Evolutionary conservation across 2,329 filamentous ascomycete genomes (phyloP), one percentile per base, ranked within the genome.

Genomic region (Chrysoporthe austroafricana): DNA sequence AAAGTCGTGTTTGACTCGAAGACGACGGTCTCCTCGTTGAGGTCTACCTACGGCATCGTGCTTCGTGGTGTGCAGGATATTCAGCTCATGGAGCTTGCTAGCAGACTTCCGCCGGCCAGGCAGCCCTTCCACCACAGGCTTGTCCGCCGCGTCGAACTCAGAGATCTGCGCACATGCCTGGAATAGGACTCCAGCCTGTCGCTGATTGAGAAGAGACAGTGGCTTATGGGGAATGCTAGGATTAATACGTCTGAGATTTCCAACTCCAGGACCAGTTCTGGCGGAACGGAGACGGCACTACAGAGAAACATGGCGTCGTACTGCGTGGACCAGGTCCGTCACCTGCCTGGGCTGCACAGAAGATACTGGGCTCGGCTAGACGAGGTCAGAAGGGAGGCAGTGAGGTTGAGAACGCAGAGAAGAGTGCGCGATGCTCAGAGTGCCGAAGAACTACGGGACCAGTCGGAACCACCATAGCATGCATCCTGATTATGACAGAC

Each of bases 151-250:
- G 21, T 13, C 36, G 26, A 36, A 6, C 46, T 34, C 32, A 54
- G 64, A 14, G n/a, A 26, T 18, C 57, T 66, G 9, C 64, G 64
- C 16, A 13, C 32, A 8, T 66, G 64, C 48, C 21, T 62, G n/a
- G 63, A 66, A 56, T 66, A 66, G 64, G 64, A 66, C 46, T 66
- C 64, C 6, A 39, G 48, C 36, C 64, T 66, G 36, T 54, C 42
- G 39, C 16, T 66, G 57, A 18, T 54, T 9, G 14, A 66, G 64
- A 66, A 66, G 46, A 36, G 64, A 21, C 46, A 44, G 57, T 60
- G 46, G 64, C 7, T 61, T 16, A 44, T 34, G 26, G 48, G 11
- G 8, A 42, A 66, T n/a, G 64, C 34, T 3, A 36, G 36, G 39
- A 34, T 16, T 13, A 44, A 11, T 7, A 34, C 11, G 50, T 21